phyloP scores from a whole-genome alignment of 331 rosid species.

The Dryas integrifolia region DNA sequence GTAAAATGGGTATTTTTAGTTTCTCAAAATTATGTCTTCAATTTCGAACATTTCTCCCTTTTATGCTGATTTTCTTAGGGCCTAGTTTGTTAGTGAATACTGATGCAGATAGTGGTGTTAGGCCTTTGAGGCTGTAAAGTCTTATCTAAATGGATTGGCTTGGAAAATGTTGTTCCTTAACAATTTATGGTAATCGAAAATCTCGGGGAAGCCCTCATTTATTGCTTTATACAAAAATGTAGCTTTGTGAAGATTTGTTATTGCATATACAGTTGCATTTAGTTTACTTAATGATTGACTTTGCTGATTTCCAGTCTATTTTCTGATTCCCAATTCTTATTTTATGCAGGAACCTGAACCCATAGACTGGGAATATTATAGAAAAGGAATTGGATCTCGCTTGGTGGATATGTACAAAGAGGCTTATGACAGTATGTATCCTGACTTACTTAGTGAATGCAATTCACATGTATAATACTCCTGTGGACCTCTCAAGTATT shows the following conservation, averaged over 20 bases:
- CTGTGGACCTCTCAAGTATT: background rate
- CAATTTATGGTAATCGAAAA: background rate
- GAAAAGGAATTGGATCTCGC: constrained; percentile 92
- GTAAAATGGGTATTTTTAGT: constrained; percentile 2
- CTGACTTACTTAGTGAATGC: background rate
- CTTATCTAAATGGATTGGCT: background rate
- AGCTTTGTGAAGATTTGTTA: background rate
- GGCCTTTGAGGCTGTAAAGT: background rate
- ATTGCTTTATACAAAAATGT: background rate
- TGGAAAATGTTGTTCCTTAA: background rate
- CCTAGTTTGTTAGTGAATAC: background rate
- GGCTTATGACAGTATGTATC: constrained; percentile 83
- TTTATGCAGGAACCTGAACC: constrained; percentile 95
- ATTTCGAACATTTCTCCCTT: background rate
- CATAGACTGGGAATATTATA: constrained; percentile 89
- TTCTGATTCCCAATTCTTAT: constrained; percentile 16
- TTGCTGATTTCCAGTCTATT: background rate
- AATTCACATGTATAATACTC: background rate
- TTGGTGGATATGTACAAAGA: constrained; percentile 98
- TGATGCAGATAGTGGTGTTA: background rate
- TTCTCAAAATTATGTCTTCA: background rate
- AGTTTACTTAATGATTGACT: background rate
- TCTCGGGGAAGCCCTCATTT: background rate
- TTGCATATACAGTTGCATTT: background rate
- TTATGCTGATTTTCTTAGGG: background rate